phyloP scores from a whole-genome alignment of 257 asterid species.

The Salvia rosmarinus region DNA sequence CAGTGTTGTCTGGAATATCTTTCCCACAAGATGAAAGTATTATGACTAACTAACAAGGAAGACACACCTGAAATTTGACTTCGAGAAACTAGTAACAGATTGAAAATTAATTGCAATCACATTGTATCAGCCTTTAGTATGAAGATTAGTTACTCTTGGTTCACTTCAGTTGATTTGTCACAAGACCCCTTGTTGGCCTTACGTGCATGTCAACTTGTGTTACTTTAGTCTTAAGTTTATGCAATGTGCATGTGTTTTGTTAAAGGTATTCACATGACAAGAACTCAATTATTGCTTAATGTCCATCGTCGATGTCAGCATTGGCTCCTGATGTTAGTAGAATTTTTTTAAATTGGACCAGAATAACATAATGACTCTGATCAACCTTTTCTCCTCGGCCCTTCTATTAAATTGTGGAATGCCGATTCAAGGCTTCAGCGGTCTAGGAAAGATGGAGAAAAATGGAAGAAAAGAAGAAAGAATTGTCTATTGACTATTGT shows the following conservation, averaged over 20 bases:
- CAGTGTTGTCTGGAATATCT: background rate
- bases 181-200: background rate
- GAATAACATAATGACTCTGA: background rate
- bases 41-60: background rate
- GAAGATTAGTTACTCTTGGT: background rate
- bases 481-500: background rate
- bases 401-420: background rate
- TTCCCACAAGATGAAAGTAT: background rate
- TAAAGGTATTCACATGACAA: background rate
- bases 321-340: background rate
- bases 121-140: background rate
- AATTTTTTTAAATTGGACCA: background rate
- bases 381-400: background rate
- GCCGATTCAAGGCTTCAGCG: background rate
- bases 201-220: background rate
- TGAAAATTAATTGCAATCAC: background rate
- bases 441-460: conserved; percentile 12
- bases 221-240: background rate
- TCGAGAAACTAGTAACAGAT: background rate
- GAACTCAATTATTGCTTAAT: background rate
- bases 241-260: background rate
- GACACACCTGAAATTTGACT: background rate
- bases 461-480: conserved; percentile 8
- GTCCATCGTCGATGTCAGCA: background rate
- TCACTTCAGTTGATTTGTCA: background rate